phyloP scores from a whole-genome alignment of 208 protist genomes.

The Crithidia mellificae region DNA sequence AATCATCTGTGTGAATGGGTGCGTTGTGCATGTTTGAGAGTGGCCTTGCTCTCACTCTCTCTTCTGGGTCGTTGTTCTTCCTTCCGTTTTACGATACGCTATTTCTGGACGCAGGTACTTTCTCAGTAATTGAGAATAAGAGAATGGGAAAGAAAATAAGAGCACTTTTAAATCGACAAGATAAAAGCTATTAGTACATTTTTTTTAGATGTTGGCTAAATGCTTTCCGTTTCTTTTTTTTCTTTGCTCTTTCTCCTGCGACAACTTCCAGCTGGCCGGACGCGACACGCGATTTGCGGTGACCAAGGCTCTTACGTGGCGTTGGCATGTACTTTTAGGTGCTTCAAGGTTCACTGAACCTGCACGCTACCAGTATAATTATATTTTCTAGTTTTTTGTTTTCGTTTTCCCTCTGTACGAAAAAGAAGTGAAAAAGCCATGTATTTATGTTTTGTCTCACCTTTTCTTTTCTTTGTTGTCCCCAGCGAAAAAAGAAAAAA shows the following conservation, averaged over 20 bases:
- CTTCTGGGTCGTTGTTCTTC: background rate
- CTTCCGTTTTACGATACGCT: background rate
- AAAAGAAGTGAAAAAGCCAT: background rate
- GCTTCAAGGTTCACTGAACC: conserved; percentile 6
- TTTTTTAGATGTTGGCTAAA: too few relatives aligned
- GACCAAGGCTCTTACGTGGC: background rate
- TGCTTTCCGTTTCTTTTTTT: background rate
- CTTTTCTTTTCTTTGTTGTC: background rate
- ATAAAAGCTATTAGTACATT: too few relatives aligned
- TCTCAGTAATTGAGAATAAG: too few relatives aligned
- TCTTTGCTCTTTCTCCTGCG: too few relatives aligned
- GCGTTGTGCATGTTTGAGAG: conserved; percentile 12
- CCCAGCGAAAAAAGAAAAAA: background rate
- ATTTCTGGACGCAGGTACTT: too few relatives aligned
- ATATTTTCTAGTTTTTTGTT: background rate
- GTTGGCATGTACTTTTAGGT: conserved; percentile 16
- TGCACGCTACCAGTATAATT: conserved; percentile 16
- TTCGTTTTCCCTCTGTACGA: conserved; percentile 3
- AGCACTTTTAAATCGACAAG: too few relatives aligned
- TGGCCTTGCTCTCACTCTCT: conserved; percentile 2
- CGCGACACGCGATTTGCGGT: background rate
- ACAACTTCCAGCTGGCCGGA: background rate
- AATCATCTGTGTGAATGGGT: conserved; percentile 17
- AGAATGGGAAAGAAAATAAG: too few relatives aligned
- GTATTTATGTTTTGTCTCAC: conserved; percentile 4